Evolutionary conservation across 306 rosid genomes (phyloP).

Genomic region (Castanea mollissima): DNA sequence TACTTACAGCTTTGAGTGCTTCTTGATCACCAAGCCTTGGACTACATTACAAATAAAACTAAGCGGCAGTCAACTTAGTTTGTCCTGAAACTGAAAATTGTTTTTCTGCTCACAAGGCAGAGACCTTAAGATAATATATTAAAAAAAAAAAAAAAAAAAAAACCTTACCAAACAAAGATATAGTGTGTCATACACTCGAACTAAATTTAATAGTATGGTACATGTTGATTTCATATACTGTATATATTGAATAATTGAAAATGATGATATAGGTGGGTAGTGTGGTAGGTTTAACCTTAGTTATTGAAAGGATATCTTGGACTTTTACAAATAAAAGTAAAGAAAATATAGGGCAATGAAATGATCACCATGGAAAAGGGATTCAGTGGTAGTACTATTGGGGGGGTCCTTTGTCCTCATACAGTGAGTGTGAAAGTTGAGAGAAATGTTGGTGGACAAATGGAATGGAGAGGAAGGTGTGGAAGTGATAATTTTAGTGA

Average conservation of each 20-base stretch:
- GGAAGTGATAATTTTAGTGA: slow-evolving; percentile 31
- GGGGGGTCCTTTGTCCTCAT: slow-evolving; percentile 26
- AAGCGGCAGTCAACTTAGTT: neutral
- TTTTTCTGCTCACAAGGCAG: neutral
- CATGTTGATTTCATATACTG: neutral
- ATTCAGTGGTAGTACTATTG: neutral
- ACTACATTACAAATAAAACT: no score
- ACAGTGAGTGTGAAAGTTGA: slow-evolving; percentile 18
- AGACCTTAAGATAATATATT: neutral
- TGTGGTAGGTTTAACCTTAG: no score
- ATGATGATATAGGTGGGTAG: no score
- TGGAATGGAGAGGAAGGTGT: slow-evolving; percentile 25
- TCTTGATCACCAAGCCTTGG: neutral
- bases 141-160: no score
- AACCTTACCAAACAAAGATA: neutral
- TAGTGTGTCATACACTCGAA: neutral
- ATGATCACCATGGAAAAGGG: neutral
- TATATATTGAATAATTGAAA: no score
- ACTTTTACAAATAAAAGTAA: neutral
- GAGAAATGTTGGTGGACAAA: slow-evolving; percentile 29
- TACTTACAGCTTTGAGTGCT: no score
- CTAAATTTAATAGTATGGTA: neutral
- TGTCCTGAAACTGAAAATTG: neutral
- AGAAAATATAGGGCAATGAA: neutral
- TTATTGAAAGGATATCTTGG: no score